Percentiles rank a stretch among this genome's conserved stretches.
Conservation (phyloP, 108 stramenopile species). For the Cyclotella atomus region DNA sequence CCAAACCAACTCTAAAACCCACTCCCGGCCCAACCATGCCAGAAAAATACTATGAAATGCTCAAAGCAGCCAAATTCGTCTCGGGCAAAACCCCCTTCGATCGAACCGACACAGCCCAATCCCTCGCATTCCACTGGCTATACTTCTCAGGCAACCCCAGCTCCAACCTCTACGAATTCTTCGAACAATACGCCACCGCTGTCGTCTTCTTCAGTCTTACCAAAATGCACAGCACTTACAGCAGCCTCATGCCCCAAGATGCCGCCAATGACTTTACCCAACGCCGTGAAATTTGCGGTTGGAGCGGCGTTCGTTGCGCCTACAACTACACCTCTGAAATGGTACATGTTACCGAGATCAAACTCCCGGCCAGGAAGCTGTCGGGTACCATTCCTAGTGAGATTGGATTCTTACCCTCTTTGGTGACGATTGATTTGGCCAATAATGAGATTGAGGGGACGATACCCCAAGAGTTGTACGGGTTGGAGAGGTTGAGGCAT, state of each 20-base stretch:
- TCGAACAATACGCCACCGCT: slow-evolving; percentile 49
- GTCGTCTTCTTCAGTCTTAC: slow-evolving; percentile 47
- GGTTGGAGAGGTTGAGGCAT: slow-evolving; percentile 37
- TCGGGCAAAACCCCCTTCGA: slow-evolving; percentile 35
- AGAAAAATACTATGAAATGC: slow-evolving; percentile 44
- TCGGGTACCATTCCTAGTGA: slow-evolving; percentile 65
- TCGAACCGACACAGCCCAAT: slow-evolving; percentile 20
- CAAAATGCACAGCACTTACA: slow-evolving; percentile 22
- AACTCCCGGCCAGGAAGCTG: slow-evolving; percentile 29
- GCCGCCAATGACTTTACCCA: slow-evolving; percentile 17
- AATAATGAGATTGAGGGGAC: slow-evolving; percentile 71
- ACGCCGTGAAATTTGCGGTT: slow-evolving; percentile 37
- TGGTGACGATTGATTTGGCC: slow-evolving; percentile 65
- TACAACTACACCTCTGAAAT: slow-evolving; percentile 46
- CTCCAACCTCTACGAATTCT: slow-evolving; percentile 47
- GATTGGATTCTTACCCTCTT: slow-evolving; percentile 52
- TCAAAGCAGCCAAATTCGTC: slow-evolving; percentile 42
- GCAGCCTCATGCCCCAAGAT: slow-evolving; percentile 26
- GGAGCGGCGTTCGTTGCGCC: slow-evolving; percentile 45
- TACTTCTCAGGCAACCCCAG: slow-evolving; percentile 41
- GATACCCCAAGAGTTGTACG: slow-evolving; percentile 62
- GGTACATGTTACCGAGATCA: slow-evolving; percentile 44
- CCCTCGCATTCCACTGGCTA: slow-evolving; percentile 47
- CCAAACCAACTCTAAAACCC: slow-evolving; percentile 2
- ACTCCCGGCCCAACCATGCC: slow-evolving; percentile 37